Evolutionary conservation across 2,329 filamentous ascomycete species (phyloP).

Genomic region (Incumbomyces delicatus): DNA sequence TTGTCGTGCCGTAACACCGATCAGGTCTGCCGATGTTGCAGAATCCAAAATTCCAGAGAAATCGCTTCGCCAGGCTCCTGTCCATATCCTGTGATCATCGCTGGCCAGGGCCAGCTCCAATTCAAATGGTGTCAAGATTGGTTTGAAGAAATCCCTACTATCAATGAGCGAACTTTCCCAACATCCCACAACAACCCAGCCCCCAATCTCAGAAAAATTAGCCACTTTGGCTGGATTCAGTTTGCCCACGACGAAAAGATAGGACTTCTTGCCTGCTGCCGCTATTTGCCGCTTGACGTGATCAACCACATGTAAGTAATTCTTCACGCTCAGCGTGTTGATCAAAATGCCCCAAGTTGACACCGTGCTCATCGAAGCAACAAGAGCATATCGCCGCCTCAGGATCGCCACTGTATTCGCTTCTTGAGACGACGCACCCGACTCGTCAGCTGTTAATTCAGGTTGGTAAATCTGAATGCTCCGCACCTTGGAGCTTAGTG

Average conservation of each 20-base stretch:
- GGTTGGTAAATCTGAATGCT: conserved; percentile 61
- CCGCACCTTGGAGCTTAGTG: conserved; percentile 70
- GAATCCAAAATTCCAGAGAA: conserved; percentile 58
- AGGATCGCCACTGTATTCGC: conserved; percentile 50
- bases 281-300: conserved; percentile 64
- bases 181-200: conserved; percentile 95
- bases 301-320: conserved; percentile 74
- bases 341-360: conserved; percentile 88
- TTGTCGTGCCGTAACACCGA: background rate
- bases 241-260: conserved; percentile 93
- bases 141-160: conserved; percentile 76
- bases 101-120: conserved; percentile 64
- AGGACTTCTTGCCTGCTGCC: conserved; percentile 81
- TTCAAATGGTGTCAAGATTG: conserved; percentile 93
- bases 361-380: conserved; percentile 68
- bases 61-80: conserved; percentile 77
- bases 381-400: conserved; percentile 76
- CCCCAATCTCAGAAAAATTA: conserved; percentile 90
- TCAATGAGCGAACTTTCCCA: conserved; percentile 95
- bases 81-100: conserved; percentile 73
- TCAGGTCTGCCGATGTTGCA: background rate
- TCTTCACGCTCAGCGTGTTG: conserved; percentile 85
- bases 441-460: conserved; percentile 8
- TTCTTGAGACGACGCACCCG: conserved; percentile 29
- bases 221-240: conserved; percentile 91